phyloP scores from a whole-genome alignment of 176 grass and related monocot genomes.

The Triticum timopheevii region DNA sequence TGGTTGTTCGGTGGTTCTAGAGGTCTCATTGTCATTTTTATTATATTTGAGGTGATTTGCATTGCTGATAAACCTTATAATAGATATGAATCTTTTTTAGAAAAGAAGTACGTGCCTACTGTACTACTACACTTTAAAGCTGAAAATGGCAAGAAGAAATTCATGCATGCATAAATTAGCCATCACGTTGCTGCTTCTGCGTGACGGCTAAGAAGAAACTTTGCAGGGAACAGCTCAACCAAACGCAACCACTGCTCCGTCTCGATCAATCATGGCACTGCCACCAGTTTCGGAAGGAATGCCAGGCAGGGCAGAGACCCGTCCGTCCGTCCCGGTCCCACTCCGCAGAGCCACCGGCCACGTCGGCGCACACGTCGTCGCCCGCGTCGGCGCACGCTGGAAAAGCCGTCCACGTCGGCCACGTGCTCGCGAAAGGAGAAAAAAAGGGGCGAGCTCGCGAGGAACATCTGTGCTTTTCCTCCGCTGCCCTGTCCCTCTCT shows the following conservation, averaged over 20 bases:
- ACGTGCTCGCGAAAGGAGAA: conserved; percentile 45
- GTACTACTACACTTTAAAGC: too few relatives aligned
- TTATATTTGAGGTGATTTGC: too few relatives aligned
- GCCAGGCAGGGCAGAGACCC: neutral
- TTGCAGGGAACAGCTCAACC: neutral
- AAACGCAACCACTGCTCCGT: too few relatives aligned
- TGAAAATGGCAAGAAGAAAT: neutral
- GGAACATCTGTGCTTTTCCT: conserved; percentile 51
- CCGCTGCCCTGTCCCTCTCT: conserved; percentile 23
- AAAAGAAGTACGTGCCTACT: too few relatives aligned
- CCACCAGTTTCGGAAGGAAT: neutral
- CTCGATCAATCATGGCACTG: too few relatives aligned
- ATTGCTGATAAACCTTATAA: too few relatives aligned
- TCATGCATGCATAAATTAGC: neutral
- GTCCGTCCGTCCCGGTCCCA: neutral
- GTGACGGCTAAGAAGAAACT: neutral
- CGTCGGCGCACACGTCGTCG: conserved; percentile 10
- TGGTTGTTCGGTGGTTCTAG: too few relatives aligned
- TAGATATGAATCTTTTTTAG: too few relatives aligned
- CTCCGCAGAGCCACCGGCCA: neutral
- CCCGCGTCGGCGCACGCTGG: conserved; percentile 38
- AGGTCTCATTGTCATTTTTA: too few relatives aligned
- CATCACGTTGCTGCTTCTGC: neutral
- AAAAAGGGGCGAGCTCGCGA: neutral
- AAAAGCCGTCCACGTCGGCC: conserved; percentile 46